A percentile compares a stretch with the other conserved stretches of the same genome.
Conservation (phyloP, 345 rosid genomes). For the Moricandia moricandioides region DNA sequence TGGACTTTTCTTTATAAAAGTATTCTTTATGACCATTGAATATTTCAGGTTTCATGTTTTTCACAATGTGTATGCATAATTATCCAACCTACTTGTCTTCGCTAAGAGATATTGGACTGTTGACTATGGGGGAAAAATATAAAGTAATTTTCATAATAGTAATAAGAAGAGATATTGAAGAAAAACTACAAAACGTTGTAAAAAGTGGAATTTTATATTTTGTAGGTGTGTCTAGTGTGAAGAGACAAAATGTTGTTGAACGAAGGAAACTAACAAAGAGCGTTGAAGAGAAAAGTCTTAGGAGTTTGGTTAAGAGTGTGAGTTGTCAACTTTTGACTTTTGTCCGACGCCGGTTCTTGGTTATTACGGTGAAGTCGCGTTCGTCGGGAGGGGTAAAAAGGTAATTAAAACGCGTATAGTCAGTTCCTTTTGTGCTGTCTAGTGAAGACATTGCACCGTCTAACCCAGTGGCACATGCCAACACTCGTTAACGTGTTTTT, state of each 20-base stretch:
- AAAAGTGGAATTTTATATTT: constrained; percentile 30
- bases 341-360: constrained; percentile 20
- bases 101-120: neutral
- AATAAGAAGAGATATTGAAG: neutral
- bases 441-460: constrained; percentile 26
- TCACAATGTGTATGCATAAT: constrained; percentile 7
- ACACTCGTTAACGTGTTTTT: constrained; percentile 17
- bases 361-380: constrained; percentile 27
- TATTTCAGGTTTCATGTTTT: constrained; percentile 15
- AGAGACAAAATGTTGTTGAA: constrained; percentile 33
- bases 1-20: constrained; percentile 20
- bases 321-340: constrained; percentile 39
- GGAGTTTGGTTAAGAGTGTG: too few relatives aligned
- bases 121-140: neutral
- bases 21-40: neutral
- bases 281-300: constrained; percentile 29
- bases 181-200: constrained; percentile 26
- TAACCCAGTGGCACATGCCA: constrained; percentile 9
- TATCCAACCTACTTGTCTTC: constrained; percentile 19
- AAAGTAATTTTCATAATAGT: neutral
- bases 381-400: constrained; percentile 24
- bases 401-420: neutral
- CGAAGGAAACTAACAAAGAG: constrained; percentile 29
- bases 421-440: constrained; percentile 1
- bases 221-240: constrained; percentile 31